Evolutionary conservation across 2,329 filamentous ascomycete genomes (phyloP).

Genomic region (Thelonectria blattea): DNA sequence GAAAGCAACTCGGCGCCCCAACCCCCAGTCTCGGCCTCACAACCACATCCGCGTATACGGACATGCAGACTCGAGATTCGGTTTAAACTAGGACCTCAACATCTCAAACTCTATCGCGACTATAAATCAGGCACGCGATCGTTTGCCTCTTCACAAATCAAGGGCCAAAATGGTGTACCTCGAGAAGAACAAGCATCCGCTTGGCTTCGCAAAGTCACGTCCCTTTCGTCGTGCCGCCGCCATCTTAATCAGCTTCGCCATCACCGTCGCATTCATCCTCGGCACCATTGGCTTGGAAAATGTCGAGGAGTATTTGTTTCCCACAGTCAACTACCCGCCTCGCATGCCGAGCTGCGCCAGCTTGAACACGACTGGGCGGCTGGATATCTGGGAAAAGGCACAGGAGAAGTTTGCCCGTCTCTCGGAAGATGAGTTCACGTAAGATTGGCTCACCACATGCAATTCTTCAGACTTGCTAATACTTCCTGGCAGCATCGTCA

Average conservation of each 20-base stretch:
- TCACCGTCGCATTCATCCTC: conserved; percentile 24
- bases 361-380: conserved; percentile 22
- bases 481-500: conserved; percentile 40
- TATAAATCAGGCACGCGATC: neutral
- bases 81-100: neutral
- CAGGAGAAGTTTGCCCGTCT: conserved; percentile 35
- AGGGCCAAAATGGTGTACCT: conserved; percentile 3
- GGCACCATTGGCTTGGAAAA: conserved; percentile 27
- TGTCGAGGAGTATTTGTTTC: conserved; percentile 21
- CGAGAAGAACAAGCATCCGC: conserved; percentile 15
- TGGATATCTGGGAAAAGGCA: conserved; percentile 30
- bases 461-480: neutral
- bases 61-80: neutral
- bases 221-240: conserved; percentile 26
- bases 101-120: neutral
- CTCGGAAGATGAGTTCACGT: conserved; percentile 43
- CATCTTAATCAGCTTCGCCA: conserved; percentile 17
- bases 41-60: neutral
- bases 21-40: neutral
- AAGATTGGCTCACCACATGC: neutral
- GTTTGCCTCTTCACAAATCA: neutral
- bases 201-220: conserved; percentile 27
- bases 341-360: conserved; percentile 28
- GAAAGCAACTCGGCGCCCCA: neutral
- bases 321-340: conserved; percentile 25